Evolutionary conservation across 1,284 basidiomycete genomes (phyloP).

Genomic region (Limonomyces culmigenus): DNA sequence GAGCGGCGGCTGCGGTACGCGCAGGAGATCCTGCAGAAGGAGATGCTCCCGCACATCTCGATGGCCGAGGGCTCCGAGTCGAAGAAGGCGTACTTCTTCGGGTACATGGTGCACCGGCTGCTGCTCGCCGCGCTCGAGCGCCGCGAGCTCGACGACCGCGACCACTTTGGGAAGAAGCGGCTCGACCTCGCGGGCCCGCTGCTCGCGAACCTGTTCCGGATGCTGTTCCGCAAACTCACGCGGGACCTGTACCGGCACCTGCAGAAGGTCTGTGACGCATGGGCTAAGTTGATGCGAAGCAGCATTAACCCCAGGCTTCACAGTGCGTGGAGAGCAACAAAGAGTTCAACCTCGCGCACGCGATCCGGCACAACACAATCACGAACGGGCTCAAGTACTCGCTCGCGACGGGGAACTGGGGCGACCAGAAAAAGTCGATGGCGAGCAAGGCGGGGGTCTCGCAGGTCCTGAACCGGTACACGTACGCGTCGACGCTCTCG

Average conservation of each 20-base stretch:
- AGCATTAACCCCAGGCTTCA: not conserved
- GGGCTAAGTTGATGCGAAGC: not conserved
- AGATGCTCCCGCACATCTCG: constrained; percentile 96
- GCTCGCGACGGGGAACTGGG: constrained; percentile 98
- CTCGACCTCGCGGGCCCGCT: constrained; percentile 92
- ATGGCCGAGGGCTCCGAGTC: constrained; percentile 93
- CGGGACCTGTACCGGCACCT: constrained; percentile 95
- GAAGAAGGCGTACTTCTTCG: constrained; percentile 99
- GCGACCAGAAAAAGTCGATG: constrained; percentile 98
- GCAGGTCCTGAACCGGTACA: constrained; percentile 97
- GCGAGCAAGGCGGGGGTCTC: constrained; percentile 96
- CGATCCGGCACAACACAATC: constrained; percentile 93
- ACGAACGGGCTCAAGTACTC: constrained; percentile 98
- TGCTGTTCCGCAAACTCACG: constrained; percentile 94
- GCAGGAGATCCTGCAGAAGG: constrained; percentile 96
- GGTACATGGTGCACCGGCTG: constrained; percentile 99
- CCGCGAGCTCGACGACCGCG: constrained; percentile 94
- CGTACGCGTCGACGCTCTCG: constrained; percentile 95
- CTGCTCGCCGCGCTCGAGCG: constrained; percentile 87
- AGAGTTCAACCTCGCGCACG: constrained; percentile 83
- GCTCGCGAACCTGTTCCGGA: constrained; percentile 90
- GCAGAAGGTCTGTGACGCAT: constrained; percentile 63
- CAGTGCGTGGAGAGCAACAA: constrained; percentile 96
- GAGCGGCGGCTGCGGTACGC: constrained; percentile 92
- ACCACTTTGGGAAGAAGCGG: constrained; percentile 98